Evolutionary conservation across 2,329 filamentous ascomycete species (phyloP), one percentile per base, ranked within the genome.

Genomic region (Diplocarpon rosae): DNA sequence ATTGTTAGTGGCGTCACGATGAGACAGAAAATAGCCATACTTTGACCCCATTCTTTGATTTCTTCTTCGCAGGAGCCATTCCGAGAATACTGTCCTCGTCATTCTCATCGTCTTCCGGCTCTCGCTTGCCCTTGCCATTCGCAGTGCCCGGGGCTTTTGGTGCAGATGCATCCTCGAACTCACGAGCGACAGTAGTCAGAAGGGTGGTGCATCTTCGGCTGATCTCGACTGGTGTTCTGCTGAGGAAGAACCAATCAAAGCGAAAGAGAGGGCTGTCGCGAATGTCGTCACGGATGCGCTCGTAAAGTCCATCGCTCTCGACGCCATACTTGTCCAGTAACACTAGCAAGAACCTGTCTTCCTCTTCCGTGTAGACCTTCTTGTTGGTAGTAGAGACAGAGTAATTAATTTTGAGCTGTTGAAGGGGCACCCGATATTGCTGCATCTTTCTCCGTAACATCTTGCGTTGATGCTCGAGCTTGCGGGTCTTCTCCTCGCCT

Each of bases 181-280:
- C 92, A 65, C 92, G 84, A 42, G 92, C 85, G 38, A 98, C 87
- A 0, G 92, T 94, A 30, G 90, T 94, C 52, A 98, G 78, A 42
- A 98, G 74, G 1, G 93, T 98, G 28, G 85, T 93, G 68, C 92
- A 96, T 42, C 93, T 79, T 56, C 92, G 81, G 50, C 87, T 84
- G 56, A 98, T 83, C 66, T 98, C 92, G 39, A 89, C 81, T 0
- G 92, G 87, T 3, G 90, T 98, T 37, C 92, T 79, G 63, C 86
- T 94, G 33, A 98, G 74, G 72, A 98, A 95, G 70, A 98, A 98
- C 93, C 93, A 98, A 63, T 98, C 92, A 59, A 98, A 98, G 32
- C 92, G 80, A 75, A 98, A 98, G 3, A 98, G 71, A 9, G 92
- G 89, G 45, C 83, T 90, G 53, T 95, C 88, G 29, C 89, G 83